Base-by-base conservation (phyloP, 1,284 basidiomycete species). In the Rhodotorula sp. region DNA sequence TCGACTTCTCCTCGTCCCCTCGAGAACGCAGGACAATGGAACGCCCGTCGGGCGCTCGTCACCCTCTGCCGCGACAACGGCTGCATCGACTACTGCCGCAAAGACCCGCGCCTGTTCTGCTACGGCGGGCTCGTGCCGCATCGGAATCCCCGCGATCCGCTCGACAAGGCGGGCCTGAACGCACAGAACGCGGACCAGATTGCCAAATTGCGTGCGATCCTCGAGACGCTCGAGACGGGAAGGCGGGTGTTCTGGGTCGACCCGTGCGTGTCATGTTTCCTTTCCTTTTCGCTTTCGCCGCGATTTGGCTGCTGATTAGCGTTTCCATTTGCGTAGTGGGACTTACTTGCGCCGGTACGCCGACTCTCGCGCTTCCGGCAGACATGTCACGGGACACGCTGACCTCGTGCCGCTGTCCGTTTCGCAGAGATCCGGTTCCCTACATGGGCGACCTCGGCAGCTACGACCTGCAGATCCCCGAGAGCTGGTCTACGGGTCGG, bases 401-500 rank as follows among this genome's bases (percentile, higher is more conserved):
- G 10, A 42, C 37, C 10, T 42, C 37, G 37, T 33, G 2, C 37
- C 37, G n/a, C 14, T 20, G 1, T 6, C n/a, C 30, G 2, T 48
- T 6, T 22, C n/a, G 22, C 55, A 69, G 68, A 3, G 71, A 72
- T n/a, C 68, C 71, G 0, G 62, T 67, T 1, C 65, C 71, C 1
- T 60, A 63, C 49, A 58, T 72, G 58, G 68, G 68, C 30, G 61
- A 63, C 42, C 60, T 72, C 22, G 30, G 54, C 6, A 30, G 44
- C 24, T 72, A 54, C 59, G 71, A 72, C 65, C 44, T 72, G 56
- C 71, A 72, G 29, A 64, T 72, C 44, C 67, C 71, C 2, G 62
- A 67, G 45, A 57, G 62, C 24, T 72, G 71, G 71, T 51, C 55
- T 22, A 64, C 64, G 5, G 60, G 60, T 17, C 20, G 58, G 24